A percentile compares a stretch with the other conserved stretches of the same genome.
Evolutionary conservation across 2,329 filamentous ascomycete species (phyloP).

Genomic region (Phaeosphaeriaceae sp.): DNA sequence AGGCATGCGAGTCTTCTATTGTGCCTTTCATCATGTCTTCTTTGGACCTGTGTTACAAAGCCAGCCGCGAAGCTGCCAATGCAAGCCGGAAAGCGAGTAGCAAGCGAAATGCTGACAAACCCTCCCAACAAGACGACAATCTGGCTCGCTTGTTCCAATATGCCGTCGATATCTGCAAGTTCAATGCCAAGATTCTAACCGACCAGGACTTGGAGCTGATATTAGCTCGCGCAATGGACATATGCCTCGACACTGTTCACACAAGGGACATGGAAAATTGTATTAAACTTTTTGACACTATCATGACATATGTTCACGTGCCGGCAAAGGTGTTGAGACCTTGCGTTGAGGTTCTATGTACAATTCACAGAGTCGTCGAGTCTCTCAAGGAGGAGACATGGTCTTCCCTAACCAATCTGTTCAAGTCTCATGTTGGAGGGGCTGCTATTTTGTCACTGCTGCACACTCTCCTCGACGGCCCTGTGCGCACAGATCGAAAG

Average conservation of each 20-base stretch:
- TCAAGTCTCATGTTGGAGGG: slow-evolving; percentile 75
- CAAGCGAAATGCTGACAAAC: slow-evolving; percentile 30
- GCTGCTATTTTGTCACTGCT: slow-evolving; percentile 70
- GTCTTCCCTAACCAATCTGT: slow-evolving; percentile 73
- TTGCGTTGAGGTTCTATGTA: slow-evolving; percentile 74
- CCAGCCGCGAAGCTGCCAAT: slow-evolving; percentile 35
- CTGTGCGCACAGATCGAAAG: slow-evolving; percentile 28
- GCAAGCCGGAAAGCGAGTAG: slow-evolving; percentile 29
- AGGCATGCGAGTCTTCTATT: slow-evolving; percentile 46
- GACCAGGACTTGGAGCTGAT: slow-evolving; percentile 67
- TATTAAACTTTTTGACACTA: slow-evolving; percentile 71
- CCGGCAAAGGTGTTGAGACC: slow-evolving; percentile 67
- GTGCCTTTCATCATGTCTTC: slow-evolving; percentile 42
- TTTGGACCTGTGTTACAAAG: slow-evolving; percentile 42
- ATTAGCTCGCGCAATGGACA: slow-evolving; percentile 67
- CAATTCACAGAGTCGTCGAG: slow-evolving; percentile 71
- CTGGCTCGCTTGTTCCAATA: slow-evolving; percentile 69
- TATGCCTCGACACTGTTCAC: slow-evolving; percentile 71
- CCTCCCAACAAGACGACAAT: slow-evolving; percentile 36
- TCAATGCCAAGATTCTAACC: slow-evolving; percentile 72
- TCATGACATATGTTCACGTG: slow-evolving; percentile 75
- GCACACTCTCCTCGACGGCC: slow-evolving; percentile 55
- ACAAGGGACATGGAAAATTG: slow-evolving; percentile 70
- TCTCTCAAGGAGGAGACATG: slow-evolving; percentile 69
- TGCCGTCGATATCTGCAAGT: slow-evolving; percentile 73